Evolutionary conservation across 106 monocot genomes (phyloP).

Genomic region (Platanthera zijinensis): DNA sequence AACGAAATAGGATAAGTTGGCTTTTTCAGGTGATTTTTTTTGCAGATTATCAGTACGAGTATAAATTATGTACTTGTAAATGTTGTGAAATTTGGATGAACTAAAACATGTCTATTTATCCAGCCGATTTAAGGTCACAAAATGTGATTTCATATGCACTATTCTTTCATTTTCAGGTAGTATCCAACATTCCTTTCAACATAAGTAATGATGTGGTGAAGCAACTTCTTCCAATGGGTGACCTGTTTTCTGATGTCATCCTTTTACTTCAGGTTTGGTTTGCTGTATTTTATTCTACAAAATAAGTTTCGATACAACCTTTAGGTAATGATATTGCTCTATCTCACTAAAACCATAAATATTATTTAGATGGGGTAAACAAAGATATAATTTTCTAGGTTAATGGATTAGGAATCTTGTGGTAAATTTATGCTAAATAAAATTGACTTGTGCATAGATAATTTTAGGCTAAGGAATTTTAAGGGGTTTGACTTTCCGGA

Average conservation of each 20-base stretch:
- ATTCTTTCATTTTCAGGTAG: constrained; percentile 49
- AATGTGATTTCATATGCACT: not conserved
- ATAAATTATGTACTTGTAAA: not conserved
- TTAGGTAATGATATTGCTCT: not conserved
- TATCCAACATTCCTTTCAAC: constrained; percentile 94
- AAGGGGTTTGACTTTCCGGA: too few relatives aligned
- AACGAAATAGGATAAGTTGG: not conserved
- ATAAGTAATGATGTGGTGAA: constrained; percentile 86
- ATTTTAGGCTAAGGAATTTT: too few relatives aligned
- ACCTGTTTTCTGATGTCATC: constrained; percentile 78
- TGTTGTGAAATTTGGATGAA: not conserved
- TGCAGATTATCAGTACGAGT: not conserved
- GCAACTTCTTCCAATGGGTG: constrained; percentile 87
- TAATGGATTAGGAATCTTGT: too few relatives aligned
- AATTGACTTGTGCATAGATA: too few relatives aligned
- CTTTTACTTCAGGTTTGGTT: constrained; percentile 93
- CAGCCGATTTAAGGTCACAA: not conserved
- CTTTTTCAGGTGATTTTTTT: not conserved
- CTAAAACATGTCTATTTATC: not conserved
- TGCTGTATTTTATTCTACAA: not conserved
- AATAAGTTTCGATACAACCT: not conserved
- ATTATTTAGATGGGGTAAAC: too few relatives aligned
- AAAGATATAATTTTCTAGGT: too few relatives aligned
- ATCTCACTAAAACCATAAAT: too few relatives aligned
- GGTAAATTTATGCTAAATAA: too few relatives aligned